A percentile compares a stretch with the other conserved stretches of the same genome.
Evolutionary conservation across 371 early-diverging fungal genomes (phyloP).

Genomic region (Mortierella sp.): DNA sequence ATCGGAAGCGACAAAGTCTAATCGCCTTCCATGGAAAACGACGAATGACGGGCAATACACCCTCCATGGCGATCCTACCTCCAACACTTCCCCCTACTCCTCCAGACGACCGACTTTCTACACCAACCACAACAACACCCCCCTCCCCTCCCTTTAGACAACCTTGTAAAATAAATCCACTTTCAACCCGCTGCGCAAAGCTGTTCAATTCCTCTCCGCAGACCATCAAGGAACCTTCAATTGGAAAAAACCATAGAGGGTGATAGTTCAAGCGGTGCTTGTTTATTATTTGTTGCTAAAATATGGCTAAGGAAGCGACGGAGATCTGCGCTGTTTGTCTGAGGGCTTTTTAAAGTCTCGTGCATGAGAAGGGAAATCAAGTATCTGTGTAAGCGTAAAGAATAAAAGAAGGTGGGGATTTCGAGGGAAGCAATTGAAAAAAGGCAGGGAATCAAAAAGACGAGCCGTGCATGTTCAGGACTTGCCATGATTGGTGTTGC

Average conservation of each 20-base stretch:
- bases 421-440: neutral
- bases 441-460: neutral
- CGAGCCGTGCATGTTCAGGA: no score
- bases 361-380: neutral
- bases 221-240: neutral
- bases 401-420: no score
- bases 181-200: neutral
- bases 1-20: slow-evolving; percentile 6
- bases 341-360: no score
- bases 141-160: slow-evolving; percentile 9
- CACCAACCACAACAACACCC: neutral
- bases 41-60: neutral
- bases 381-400: no score
- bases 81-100: neutral
- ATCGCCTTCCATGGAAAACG: neutral
- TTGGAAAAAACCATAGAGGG: neutral
- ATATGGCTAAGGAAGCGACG: neutral
- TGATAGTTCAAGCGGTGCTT: neutral
- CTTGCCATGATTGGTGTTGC: no score
- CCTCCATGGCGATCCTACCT: neutral
- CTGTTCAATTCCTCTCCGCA: neutral
- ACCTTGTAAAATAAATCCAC: slow-evolving; percentile 7
- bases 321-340: no score
- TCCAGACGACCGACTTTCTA: neutral
- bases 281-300: neutral